Conservation (phyloP, 371 early-diverging fungal species). For the Mucor piriformis region DNA sequence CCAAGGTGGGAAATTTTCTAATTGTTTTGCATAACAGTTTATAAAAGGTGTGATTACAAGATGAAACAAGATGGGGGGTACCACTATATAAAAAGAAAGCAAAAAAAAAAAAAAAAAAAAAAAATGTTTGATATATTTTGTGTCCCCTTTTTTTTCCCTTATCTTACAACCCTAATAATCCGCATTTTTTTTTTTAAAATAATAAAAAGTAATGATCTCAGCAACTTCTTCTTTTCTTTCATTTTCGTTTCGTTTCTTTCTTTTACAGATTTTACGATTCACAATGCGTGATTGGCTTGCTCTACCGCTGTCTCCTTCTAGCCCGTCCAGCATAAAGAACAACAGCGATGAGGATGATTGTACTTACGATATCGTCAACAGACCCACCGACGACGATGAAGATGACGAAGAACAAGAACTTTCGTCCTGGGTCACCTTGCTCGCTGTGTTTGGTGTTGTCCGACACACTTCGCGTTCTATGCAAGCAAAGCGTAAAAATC, state of each 20-base stretch:
- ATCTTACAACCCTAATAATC: too few relatives aligned
- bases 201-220: conserved; percentile 4
- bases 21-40: conserved; percentile 2
- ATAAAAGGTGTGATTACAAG: conserved; percentile 13
- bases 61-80: background rate
- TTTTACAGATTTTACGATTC: conserved; percentile 23
- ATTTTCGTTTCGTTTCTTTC: conserved; percentile 23
- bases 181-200: background rate
- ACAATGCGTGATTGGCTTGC: conserved; percentile 33
- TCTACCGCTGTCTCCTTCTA: conserved; percentile 9
- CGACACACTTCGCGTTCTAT: too few relatives aligned
- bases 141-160: background rate
- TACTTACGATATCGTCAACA: too few relatives aligned
- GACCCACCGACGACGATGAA: too few relatives aligned
- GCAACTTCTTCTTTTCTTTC: conserved; percentile 20
- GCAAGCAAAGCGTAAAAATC: too few relatives aligned
- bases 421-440: too few relatives aligned
- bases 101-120: background rate
- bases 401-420: too few relatives aligned
- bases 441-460: too few relatives aligned
- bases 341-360: conserved; percentile 1
- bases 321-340: background rate
- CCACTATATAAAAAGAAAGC: background rate
- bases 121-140: background rate
- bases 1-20: background rate